These are phyloP conservation scores for Populus hybrid DNA, from an alignment of 441 rosid species.

Conservation along the genomic window DNA sequence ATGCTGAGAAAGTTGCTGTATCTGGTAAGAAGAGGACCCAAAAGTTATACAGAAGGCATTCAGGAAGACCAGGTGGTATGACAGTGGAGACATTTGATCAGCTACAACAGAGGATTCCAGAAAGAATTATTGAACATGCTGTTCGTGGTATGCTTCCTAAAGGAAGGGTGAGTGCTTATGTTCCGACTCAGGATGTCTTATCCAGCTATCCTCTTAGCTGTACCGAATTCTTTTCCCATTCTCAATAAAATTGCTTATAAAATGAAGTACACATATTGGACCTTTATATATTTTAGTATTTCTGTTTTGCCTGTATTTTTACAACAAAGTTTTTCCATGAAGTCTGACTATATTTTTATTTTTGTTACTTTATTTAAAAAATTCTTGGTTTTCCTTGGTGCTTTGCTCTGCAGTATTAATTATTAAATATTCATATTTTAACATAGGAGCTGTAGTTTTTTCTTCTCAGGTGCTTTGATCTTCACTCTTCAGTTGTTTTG, in stretches of 20 bases:
- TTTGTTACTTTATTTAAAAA: not conserved
- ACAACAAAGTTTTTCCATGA: not conserved
- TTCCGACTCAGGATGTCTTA: slow-evolving; percentile 3
- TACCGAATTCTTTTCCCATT: too few relatives aligned
- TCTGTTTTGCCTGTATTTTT: not conserved
- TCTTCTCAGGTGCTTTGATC: not conserved
- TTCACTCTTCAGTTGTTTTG: not conserved
- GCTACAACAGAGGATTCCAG: slow-evolving; percentile 90
- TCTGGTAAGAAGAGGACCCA: slow-evolving; percentile 93
- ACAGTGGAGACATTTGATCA: slow-evolving; percentile 87
- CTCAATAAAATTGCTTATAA: not conserved
- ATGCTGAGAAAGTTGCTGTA: slow-evolving; percentile 94
- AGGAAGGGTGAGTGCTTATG: slow-evolving; percentile 69
- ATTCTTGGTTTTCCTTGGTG: not conserved
- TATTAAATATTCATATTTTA: not conserved
- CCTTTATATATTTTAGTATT: not conserved
- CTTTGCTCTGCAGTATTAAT: not conserved
- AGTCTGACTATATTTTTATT: not conserved
- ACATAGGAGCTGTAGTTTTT: not conserved
- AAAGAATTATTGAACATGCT: slow-evolving; percentile 94
- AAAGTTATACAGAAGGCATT: slow-evolving; percentile 94
- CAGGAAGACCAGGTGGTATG: slow-evolving; percentile 99
- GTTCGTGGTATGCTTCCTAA: slow-evolving; percentile 99
- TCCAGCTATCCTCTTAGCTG: too few relatives aligned
- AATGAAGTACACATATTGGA: too few relatives aligned